Conservation (phyloP, 495 filamentous ascomycete genomes). For the Penicillium ochrochloron region DNA sequence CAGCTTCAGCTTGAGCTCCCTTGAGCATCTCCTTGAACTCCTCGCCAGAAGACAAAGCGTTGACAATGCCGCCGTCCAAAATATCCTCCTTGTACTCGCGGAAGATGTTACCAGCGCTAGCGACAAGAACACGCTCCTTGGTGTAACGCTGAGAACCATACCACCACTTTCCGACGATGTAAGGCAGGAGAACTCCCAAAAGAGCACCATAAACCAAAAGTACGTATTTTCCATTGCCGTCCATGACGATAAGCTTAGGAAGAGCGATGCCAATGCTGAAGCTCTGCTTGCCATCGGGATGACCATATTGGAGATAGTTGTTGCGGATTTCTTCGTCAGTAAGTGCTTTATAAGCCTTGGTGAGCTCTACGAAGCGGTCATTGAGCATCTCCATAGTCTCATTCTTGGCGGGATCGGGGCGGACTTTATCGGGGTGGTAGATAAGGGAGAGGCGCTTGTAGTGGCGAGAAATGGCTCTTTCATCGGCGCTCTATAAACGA, state of each 20-base stretch:
- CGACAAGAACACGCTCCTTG: constrained; percentile 87
- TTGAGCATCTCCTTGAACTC: constrained; percentile 77
- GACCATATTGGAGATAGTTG: constrained; percentile 93
- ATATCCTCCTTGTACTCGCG: constrained; percentile 85
- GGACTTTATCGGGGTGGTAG: constrained; percentile 91
- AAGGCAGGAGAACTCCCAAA: constrained; percentile 87
- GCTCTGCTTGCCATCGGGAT: constrained; percentile 97
- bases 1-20: constrained; percentile 73
- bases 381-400: constrained; percentile 86
- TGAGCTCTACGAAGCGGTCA: constrained; percentile 87
- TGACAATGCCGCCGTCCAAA: constrained; percentile 76
- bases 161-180: constrained; percentile 97
- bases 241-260: constrained; percentile 87
- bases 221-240: constrained; percentile 95
- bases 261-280: constrained; percentile 97
- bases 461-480: constrained; percentile 86
- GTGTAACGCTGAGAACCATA: constrained; percentile 92
- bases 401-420: constrained; percentile 80
- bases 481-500: constrained; percentile 68
- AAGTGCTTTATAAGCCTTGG: constrained; percentile 95
- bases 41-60: constrained; percentile 77
- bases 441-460: constrained; percentile 86
- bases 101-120: constrained; percentile 92
- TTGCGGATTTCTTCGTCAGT: constrained; percentile 97
- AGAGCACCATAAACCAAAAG: constrained; percentile 84